Evolutionary conservation across 768 basidiomycete species (phyloP).

Genomic region (Lactarius indigo): DNA sequence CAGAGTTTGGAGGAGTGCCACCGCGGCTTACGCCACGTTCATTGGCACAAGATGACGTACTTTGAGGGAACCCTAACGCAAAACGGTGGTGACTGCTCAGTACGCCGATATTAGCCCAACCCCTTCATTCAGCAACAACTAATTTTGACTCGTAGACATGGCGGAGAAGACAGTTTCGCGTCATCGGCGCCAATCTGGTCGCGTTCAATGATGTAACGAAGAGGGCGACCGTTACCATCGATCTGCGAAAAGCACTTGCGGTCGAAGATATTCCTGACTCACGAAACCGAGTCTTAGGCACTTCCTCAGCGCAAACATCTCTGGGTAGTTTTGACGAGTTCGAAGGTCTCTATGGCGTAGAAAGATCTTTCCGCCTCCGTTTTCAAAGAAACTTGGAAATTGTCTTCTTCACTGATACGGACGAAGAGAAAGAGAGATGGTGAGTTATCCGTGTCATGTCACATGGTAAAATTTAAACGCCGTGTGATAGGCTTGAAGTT

Average conservation of each 20-base stretch:
- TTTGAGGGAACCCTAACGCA: constrained; percentile 93
- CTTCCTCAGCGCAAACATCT: constrained; percentile 38
- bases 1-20: constrained; percentile 92
- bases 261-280: constrained; percentile 74
- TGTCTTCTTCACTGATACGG: constrained; percentile 86
- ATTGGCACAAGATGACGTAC: constrained; percentile 94
- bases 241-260: constrained; percentile 75
- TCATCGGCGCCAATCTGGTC: constrained; percentile 82
- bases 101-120: constrained; percentile 39
- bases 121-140: constrained; percentile 2
- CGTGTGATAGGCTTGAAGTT: constrained; percentile 68
- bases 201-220: constrained; percentile 94
- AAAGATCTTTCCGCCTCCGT: constrained; percentile 79
- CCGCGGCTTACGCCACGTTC: constrained; percentile 81
- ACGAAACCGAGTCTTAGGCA: constrained; percentile 44
- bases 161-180: constrained; percentile 77
- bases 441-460: constrained; percentile 35
- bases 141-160: constrained; percentile 50
- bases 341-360: constrained; percentile 63
- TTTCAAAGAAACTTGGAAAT: constrained; percentile 81
- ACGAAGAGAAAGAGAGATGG: constrained; percentile 86
- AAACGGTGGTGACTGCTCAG: constrained; percentile 87
- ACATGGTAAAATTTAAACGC: not conserved
- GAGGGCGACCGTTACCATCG: constrained; percentile 85
- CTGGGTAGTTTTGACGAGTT: constrained; percentile 51